Conservation (phyloP, 768 basidiomycete species). For the Lenzites betulinus region DNA sequence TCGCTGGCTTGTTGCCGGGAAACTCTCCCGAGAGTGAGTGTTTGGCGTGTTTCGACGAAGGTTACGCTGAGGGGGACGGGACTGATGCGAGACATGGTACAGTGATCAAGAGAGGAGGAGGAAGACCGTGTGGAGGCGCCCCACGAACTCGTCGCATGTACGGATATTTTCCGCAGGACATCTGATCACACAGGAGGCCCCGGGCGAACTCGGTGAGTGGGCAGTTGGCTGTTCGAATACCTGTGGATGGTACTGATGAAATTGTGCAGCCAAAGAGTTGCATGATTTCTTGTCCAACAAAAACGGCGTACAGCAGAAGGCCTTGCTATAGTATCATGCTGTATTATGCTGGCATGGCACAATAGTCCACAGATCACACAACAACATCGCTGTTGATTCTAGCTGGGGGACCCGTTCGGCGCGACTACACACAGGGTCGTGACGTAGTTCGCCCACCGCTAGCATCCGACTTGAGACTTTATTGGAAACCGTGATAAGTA, state of each 20-base stretch:
- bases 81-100: background rate
- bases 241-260: background rate
- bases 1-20: constrained; percentile 58
- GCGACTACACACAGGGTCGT: too few species aligned
- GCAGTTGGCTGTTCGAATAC: background rate
- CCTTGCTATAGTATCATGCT: constrained; percentile 6
- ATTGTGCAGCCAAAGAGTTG: constrained; percentile 22
- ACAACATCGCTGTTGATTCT: too few species aligned
- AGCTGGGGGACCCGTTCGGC: too few species aligned
- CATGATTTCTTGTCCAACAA: constrained; percentile 22
- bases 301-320: constrained; percentile 17
- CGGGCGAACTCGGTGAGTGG: constrained; percentile 29
- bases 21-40: constrained; percentile 39
- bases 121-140: constrained; percentile 36
- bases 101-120: constrained; percentile 14
- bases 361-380: too few species aligned
- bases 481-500: too few species aligned
- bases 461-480: too few species aligned
- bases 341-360: too few species aligned
- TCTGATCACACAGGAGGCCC: constrained; percentile 36
- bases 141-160: constrained; percentile 37
- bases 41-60: background rate
- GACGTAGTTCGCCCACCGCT: too few species aligned
- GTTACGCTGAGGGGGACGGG: too few species aligned
- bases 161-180: constrained; percentile 35